Evolutionary conservation across 2,329 filamentous ascomycete genomes (phyloP), one percentile per base, ranked within the genome.

Genomic region (Penicillium sclerotiorum): DNA sequence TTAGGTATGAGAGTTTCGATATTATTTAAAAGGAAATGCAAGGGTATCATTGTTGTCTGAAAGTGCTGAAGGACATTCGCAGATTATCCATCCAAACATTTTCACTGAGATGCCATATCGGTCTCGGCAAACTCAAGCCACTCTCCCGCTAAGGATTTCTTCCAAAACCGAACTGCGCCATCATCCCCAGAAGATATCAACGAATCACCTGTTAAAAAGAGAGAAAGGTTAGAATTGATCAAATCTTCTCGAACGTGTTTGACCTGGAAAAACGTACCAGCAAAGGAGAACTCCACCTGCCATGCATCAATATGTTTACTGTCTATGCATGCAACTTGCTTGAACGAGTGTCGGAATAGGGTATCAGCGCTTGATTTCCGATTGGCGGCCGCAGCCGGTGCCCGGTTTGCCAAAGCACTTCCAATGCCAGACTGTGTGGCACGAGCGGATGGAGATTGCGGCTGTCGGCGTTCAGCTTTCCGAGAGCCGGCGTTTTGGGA

Each of bases 91-190:
- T 27, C 38, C 43, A 28, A 40, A 27, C 23, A 18, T 43, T 27
- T 30, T 60, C 47, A 67, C 56, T 69, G 65, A 45, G 68, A 65
- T 32, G 62, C 60, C 63, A 73, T 66, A 43, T 73, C 65, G 12
- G 72, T 69, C 55, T 75, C 72, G 12, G 72, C 72, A 49, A 69
- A 75, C 49, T 75, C 73, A 13, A 75, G 66, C 73, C 73, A 75
- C 56, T 73, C 68, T n/a, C 71, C 71, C 6, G 70, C 69, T 41
- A 74, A 51, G 8, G 71, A 64, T 41, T 70, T 71, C 53, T 74
- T 75, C 73, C 73, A 75, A 47, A 75, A 75, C 41, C 73, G 68
- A 39, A 73, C 69, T 37, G 57, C 56, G 5, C 72, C 73, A 53
- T 75, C 73, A 37, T 75, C 73, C 2, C 73, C 73, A 4, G 72